phyloP scores from a whole-genome alignment of 495 filamentous ascomycete genomes.

The Tuber indicum region DNA sequence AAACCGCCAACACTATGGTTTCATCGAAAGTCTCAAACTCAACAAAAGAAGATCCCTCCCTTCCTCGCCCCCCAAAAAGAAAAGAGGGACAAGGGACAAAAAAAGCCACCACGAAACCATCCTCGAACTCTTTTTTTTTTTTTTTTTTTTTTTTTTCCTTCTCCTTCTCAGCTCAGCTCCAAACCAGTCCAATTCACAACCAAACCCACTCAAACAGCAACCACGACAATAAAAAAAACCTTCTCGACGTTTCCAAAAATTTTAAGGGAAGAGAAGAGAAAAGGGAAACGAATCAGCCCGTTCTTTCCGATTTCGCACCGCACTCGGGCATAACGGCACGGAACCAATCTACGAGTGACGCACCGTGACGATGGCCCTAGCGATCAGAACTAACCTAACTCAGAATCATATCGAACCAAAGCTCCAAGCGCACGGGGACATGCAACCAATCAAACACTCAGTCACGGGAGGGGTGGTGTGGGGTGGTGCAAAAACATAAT shows the following conservation, averaged over 20 bases:
- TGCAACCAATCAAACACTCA: background rate
- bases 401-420: background rate
- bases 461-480: background rate
- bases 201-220: background rate
- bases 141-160: background rate
- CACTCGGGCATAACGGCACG: background rate
- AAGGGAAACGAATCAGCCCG: background rate
- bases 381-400: background rate
- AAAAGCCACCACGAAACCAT: background rate
- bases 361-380: background rate
- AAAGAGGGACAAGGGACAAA: background rate
- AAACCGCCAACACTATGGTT: background rate
- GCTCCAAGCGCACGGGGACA: background rate
- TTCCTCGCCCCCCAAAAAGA: background rate
- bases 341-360: background rate
- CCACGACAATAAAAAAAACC: slow-evolving; percentile 2
- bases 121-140: background rate
- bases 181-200: background rate
- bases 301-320: background rate
- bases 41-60: background rate
- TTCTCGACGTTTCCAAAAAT: slow-evolving; percentile 1
- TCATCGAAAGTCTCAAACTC: background rate
- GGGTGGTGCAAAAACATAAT: background rate
- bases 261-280: background rate
- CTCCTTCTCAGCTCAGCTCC: background rate